Evolutionary conservation across 148 eudicot species (phyloP), one percentile per base, ranked within the genome.

Genomic region (Nyssa sinensis): DNA sequence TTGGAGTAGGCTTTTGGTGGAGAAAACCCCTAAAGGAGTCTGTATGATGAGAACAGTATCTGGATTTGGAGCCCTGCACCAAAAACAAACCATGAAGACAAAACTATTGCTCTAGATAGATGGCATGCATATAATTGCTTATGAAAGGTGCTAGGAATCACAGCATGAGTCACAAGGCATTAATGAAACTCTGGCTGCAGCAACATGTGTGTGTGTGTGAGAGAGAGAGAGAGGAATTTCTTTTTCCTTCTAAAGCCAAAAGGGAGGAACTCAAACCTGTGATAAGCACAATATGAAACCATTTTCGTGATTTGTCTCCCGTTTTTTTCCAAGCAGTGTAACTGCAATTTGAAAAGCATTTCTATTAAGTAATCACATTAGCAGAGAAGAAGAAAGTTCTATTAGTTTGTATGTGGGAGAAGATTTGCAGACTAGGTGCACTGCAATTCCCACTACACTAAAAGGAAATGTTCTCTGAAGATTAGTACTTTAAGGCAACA

Each of bases 201-300:
- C 27, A 27, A 21, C 44, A 30, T 59, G 62, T 59, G 60, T 59
- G 25, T 58, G 27, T 8, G 5, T 30, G 55, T 39, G 34, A 57
- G 35, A 10, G 64, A 13, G 67, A 29, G 47, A 73, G 61, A 55
- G 62, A 63, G 61, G 34, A 39, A 51, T 44, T n/a, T 19, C 21
- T 55, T 55, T 5, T 1, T n/a, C 24, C 21, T 55, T 55, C 7
- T 1, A 62, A 30, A 23, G 3, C 59, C 27, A 53, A 17, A 37
- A 39, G 39, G 51, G 41, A 64, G 19, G 35, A 32, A 70, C 17
- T 17, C 44, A 24, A 85, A 95, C 99, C 97, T 90, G 94, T 95
- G 99, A 74, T 90, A 90, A 53, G 97, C 89, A 71, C 99, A 95
- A 69, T 92, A 92, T 4, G 99, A 92, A 66, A 95, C 90, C 99